Base-by-base conservation (phyloP, 345 rosid genomes). In the Physaria fendleri region DNA sequence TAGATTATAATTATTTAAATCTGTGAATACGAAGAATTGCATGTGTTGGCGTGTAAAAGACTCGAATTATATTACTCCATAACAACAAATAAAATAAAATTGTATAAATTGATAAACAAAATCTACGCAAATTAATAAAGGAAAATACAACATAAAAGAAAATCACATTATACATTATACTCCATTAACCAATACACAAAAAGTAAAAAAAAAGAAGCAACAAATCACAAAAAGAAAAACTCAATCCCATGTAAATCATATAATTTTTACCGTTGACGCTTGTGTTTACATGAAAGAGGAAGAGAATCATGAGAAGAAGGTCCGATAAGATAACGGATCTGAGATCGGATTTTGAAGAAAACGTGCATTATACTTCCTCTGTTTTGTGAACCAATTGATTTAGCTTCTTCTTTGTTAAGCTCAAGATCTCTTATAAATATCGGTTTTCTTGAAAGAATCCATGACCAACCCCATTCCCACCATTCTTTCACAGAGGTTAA, bases 401-500 rank as follows among this genome's bases (percentile, higher is more conserved):
- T 76, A 2, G 85, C 76, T 65, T 85, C 96, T 22, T 84, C 96
- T 62, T 82, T 87, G 66, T 85, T 84, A 76, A 85, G 75, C 61
- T 91, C 96, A 28, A 88, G 96, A 77, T 91, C 98, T 53, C 78
- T 50, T 0, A 88, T 90, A 58, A 91, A 85, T 0, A 68, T 21
- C 2, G 92, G 92, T 51, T 82, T 91, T 56, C 78, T 75, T 5
- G 95, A 81, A 11, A 92, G 74, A 72, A 92, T 71, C 96, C 96
- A 88, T n/a, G 87, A 71, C 81, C 95, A 81, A 23, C 88, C 77
- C 92, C 85, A 84, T 44, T 79, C 81, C 95, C 96, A 88, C 90
- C 98, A 92, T 53, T 78, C 78, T 65, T 78, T 74, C 12, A 84
- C 60, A 24, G 93, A 88, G 64, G n/a, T n/a, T n/a, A n/a, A n/a